Percentiles rank a stretch among this genome's conserved stretches.
Evolutionary conservation across 2,329 filamentous ascomycete species (phyloP).

Genomic region (Pseudonectria foliicola): DNA sequence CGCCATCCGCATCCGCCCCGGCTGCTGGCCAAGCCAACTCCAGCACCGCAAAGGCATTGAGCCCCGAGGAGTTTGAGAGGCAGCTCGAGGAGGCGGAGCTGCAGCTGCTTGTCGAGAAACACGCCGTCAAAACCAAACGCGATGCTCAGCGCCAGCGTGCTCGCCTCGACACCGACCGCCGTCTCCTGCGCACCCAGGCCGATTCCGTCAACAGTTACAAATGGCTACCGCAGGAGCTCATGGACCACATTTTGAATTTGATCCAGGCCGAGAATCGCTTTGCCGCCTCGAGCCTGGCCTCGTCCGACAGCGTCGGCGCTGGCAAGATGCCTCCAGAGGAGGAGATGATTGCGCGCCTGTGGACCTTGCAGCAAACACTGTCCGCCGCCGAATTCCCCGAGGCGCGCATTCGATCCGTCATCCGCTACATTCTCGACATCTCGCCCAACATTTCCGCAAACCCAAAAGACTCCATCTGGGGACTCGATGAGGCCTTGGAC

Average conservation of each 20-base stretch:
- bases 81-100: slow-evolving; percentile 88
- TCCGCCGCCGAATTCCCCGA: slow-evolving; percentile 60
- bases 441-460: slow-evolving; percentile 52
- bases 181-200: slow-evolving; percentile 72
- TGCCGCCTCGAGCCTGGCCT: slow-evolving; percentile 40
- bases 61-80: slow-evolving; percentile 81
- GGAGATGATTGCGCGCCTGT: slow-evolving; percentile 70
- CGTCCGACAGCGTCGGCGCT: slow-evolving; percentile 34
- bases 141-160: slow-evolving; percentile 71
- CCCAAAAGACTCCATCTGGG: slow-evolving; percentile 67
- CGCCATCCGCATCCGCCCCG: slow-evolving; percentile 16
- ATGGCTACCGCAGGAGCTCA: slow-evolving; percentile 75
- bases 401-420: slow-evolving; percentile 52
- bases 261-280: slow-evolving; percentile 59
- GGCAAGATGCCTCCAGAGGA: slow-evolving; percentile 62
- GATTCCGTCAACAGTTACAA: slow-evolving; percentile 63
- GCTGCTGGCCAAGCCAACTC: slow-evolving; percentile 16
- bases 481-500: slow-evolving; percentile 78
- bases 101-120: slow-evolving; percentile 78
- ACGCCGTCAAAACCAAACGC: slow-evolving; percentile 69
- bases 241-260: slow-evolving; percentile 71
- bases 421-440: slow-evolving; percentile 61
- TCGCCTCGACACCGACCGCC: slow-evolving; percentile 77
- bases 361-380: slow-evolving; percentile 75
- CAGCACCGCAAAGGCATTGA: slow-evolving; percentile 44